Evolutionary conservation across 1,284 basidiomycete species (phyloP), one percentile per base, ranked within the genome.

Genomic region (Crucibulum parvulum): DNA sequence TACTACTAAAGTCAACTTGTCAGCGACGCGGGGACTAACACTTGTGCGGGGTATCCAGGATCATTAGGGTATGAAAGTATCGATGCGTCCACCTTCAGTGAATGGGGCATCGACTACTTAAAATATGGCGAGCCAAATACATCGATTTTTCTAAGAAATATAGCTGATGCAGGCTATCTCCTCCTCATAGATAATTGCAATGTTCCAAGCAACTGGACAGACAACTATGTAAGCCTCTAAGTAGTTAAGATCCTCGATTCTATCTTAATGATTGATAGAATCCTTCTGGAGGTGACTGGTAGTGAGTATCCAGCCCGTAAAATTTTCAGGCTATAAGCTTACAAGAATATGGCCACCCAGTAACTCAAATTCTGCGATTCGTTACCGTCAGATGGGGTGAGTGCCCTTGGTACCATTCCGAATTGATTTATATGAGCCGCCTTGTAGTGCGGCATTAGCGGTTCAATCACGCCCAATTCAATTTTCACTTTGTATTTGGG

Each of bases 81-180:
- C 36, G 85, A 86, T 69, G 85, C 84, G 0, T 69, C 77, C 24
- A 84, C 84, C 0, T 87, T 83, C 66, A 75, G 69, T 51, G 76
- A 77, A 34, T 87, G 85, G 85, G 84, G 82, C 1, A 78, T 87
- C 51, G 85, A 86, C 60, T 86, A 86, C 66, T 68, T 87, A 59
- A 87, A 87, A 75, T 87, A 86, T 64, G 84, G 84, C 81, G 47
- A 39, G 70, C 62, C 15, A 18, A 6, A 10, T 15, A 34, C 13
- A 15, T 34, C 9, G 8, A 16, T n/a, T 31, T 51, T 10, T 51
- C 4, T 8, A 13, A 16, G n/a, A 24, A 24, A 24, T 24, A 24
- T 24, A 24, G 24, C 24, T 24, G 24, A 24, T 37, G 11, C 7
- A n/a, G 35, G 55, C 15, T 37, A 53, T 56, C 58, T 15, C 15